Evolutionary conservation across 768 basidiomycete genomes (phyloP).

Genomic region (Sistotremastrum niveocremeum): DNA sequence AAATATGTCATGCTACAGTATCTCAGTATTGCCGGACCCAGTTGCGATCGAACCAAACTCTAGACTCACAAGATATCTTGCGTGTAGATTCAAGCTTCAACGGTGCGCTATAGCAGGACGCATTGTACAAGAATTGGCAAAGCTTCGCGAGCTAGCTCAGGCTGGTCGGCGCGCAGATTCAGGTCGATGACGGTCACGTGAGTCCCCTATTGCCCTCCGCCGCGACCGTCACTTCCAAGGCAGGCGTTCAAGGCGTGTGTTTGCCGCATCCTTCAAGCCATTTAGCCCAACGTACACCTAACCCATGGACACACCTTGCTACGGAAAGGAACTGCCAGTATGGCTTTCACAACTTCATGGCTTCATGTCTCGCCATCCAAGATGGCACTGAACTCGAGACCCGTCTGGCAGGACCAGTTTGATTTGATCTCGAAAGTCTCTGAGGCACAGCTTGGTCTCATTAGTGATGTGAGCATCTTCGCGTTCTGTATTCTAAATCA

Average conservation of each 20-base stretch:
- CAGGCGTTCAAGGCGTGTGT: not conserved
- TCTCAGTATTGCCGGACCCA: too few relatives aligned
- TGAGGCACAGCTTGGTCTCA: slow-evolving; percentile 50
- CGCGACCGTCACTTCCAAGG: not conserved
- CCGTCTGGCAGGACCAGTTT: slow-evolving; percentile 47
- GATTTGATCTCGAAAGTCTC: slow-evolving; percentile 45
- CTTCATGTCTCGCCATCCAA: slow-evolving; percentile 1
- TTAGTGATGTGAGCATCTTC: slow-evolving; percentile 42
- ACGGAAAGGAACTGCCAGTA: slow-evolving; percentile 1
- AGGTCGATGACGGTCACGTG: too few relatives aligned
- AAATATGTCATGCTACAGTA: too few relatives aligned
- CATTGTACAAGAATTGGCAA: too few relatives aligned
- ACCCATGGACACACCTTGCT: slow-evolving; percentile 2
- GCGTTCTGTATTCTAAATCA: not conserved
- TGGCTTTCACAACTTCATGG: slow-evolving; percentile 5
- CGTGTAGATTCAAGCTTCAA: too few relatives aligned
- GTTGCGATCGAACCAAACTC: too few relatives aligned
- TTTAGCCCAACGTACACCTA: slow-evolving; percentile 1
- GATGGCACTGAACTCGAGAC: not conserved
- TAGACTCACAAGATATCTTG: too few relatives aligned
- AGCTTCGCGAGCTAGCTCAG: too few relatives aligned
- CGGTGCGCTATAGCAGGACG: too few relatives aligned
- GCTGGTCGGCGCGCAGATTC: too few relatives aligned
- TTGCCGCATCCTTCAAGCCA: slow-evolving; percentile 28
- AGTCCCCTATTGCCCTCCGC: too few relatives aligned